Evolutionary conservation across 179 eudicot genomes (phyloP).

Genomic region (Silene noctiflora): DNA sequence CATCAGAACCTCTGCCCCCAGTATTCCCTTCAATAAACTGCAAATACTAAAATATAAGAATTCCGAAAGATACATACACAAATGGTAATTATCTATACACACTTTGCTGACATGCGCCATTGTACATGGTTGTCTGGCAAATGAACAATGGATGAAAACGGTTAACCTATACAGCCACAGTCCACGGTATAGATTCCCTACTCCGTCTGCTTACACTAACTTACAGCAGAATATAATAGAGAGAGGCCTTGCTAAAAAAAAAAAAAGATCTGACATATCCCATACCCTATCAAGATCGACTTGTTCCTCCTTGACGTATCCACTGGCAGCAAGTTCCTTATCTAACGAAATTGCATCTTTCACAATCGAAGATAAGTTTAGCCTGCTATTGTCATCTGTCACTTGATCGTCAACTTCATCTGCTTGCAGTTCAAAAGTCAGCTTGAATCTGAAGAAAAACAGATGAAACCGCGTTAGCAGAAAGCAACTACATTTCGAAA

Average conservation of each 20-base stretch:
- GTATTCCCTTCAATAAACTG: conserved; percentile 62
- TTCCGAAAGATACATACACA: conserved; percentile 1
- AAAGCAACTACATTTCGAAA: too few relatives aligned
- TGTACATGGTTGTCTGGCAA: too few relatives aligned
- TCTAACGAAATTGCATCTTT: conserved; percentile 55
- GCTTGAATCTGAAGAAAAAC: conserved; percentile 56
- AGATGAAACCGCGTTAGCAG: too few relatives aligned
- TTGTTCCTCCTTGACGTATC: conserved; percentile 70
- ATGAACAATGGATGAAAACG: too few relatives aligned
- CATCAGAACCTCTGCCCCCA: conserved; percentile 44
- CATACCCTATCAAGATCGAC: conserved; percentile 69
- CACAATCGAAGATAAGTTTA: conserved; percentile 61
- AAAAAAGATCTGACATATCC: too few relatives aligned
- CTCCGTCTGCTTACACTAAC: too few relatives aligned
- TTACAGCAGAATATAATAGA: too few relatives aligned
- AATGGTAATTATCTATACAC: too few relatives aligned
- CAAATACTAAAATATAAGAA: conserved; percentile 13
- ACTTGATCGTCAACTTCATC: conserved; percentile 55
- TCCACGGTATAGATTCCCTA: too few relatives aligned
- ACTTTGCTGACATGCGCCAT: not conserved
- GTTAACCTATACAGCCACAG: too few relatives aligned
- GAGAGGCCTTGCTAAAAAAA: too few relatives aligned
- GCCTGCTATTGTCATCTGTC: conserved; percentile 49
- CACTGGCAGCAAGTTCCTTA: conserved; percentile 93
- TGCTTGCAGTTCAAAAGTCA: conserved; percentile 46